Evolutionary conservation across 116 monocot genomes (phyloP).

Genomic region (Zostera marina): DNA sequence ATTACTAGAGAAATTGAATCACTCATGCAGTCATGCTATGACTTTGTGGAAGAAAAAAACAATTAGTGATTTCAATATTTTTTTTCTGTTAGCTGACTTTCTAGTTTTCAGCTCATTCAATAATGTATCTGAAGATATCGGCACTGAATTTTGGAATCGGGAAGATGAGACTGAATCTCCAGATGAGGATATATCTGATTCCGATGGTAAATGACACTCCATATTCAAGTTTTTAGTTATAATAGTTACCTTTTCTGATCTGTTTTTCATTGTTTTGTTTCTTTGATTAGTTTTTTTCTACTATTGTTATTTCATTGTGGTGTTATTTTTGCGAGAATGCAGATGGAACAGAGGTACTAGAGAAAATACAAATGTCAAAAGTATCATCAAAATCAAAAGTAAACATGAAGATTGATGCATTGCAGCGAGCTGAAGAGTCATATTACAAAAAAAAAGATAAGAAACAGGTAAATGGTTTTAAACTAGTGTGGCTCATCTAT

Average conservation of each 20-base stretch:
- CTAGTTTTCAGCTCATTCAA: no score
- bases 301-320: background rate
- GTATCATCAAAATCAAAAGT: background rate
- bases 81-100: no score
- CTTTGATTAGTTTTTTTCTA: no score
- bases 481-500: background rate
- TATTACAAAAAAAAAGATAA: constrained; percentile 5
- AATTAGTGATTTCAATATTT: no score
- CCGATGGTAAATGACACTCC: background rate
- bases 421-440: constrained; percentile 5
- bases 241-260: no score
- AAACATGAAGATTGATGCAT: background rate
- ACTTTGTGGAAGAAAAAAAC: no score
- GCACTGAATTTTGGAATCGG: constrained; percentile 72
- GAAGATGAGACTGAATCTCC: constrained; percentile 45
- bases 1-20: background rate
- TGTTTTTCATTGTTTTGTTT: no score
- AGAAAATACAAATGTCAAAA: background rate
- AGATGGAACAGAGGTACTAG: constrained; percentile 2
- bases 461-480: background rate
- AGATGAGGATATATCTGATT: constrained; percentile 73
- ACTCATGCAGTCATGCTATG: no score
- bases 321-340: background rate
- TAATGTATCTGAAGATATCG: constrained; percentile 10
- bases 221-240: no score